Conservation (phyloP, 805 yeast genomes). For the Ogataea populi-albae region DNA sequence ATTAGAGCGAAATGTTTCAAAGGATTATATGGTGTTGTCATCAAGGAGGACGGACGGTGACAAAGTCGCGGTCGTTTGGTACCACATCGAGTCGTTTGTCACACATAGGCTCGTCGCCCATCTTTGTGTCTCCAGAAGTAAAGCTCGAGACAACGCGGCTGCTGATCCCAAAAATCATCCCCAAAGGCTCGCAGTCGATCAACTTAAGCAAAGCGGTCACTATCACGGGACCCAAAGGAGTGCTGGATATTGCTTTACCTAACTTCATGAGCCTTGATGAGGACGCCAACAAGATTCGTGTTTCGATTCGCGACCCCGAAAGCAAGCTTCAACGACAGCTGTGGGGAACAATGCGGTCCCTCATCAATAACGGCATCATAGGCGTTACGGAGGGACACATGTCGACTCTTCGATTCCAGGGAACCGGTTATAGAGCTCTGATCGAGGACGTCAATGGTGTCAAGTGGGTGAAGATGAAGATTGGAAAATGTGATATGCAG, state of each 20-base stretch:
- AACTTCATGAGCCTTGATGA: constrained; percentile 54
- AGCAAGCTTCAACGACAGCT: constrained; percentile 73
- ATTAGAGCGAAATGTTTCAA: too few relatives aligned
- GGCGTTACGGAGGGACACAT: constrained; percentile 95
- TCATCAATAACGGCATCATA: constrained; percentile 68
- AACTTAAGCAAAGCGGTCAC: constrained; percentile 56
- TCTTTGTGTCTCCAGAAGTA: constrained; percentile 64
- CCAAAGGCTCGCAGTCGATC: constrained; percentile 63
- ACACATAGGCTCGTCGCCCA: constrained; percentile 79
- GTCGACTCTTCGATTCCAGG: constrained; percentile 82
- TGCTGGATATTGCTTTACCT: constrained; percentile 61
- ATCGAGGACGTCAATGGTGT: constrained; percentile 57
- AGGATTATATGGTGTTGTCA: too few relatives aligned
- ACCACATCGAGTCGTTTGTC: constrained; percentile 38
- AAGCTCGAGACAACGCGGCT: constrained; percentile 44
- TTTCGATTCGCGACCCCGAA: constrained; percentile 54
- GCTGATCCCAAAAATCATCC: constrained; percentile 54
- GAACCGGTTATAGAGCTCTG: constrained; percentile 94
- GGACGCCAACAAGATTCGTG: constrained; percentile 33
- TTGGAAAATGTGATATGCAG: constrained; percentile 83
- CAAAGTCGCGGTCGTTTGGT: constrained; percentile 27
- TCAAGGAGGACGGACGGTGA: neutral
- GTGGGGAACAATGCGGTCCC: constrained; percentile 93
- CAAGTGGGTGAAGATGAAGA: constrained; percentile 68
- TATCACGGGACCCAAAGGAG: constrained; percentile 78